Evolutionary conservation across 345 rosid species (phyloP).

Genomic region (Tarenaya hassleriana): DNA sequence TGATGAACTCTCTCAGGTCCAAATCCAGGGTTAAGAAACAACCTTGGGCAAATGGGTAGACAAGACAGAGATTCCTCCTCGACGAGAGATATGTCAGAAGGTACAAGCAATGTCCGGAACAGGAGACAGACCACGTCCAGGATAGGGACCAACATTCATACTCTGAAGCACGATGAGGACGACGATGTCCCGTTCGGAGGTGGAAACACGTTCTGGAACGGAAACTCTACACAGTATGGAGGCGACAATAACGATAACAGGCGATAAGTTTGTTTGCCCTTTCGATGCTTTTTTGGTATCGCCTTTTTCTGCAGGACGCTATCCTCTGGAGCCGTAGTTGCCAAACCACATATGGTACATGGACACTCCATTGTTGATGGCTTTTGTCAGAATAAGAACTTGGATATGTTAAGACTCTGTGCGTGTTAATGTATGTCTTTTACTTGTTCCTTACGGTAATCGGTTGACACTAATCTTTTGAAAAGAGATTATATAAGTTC

Average conservation of each 20-base stretch:
- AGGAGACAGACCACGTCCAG: slow-evolving; percentile 41
- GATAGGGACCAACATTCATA: slow-evolving; percentile 72
- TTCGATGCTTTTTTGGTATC: neutral
- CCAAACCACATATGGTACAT: too few relatives aligned
- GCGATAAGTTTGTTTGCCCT: slow-evolving; percentile 5
- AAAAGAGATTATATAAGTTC: too few relatives aligned
- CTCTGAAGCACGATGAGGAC: slow-evolving; percentile 53
- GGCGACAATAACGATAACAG: slow-evolving; percentile 33
- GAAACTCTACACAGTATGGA: slow-evolving; percentile 83
- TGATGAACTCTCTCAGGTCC: slow-evolving; percentile 36
- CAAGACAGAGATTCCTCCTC: slow-evolving; percentile 18
- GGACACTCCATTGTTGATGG: too few relatives aligned
- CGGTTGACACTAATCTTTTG: too few relatives aligned
- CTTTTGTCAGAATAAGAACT: too few relatives aligned
- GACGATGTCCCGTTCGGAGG: slow-evolving; percentile 52
- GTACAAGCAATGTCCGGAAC: slow-evolving; percentile 33
- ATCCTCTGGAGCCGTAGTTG: neutral
- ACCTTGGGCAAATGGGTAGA: slow-evolving; percentile 27
- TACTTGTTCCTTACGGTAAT: too few relatives aligned
- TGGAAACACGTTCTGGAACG: slow-evolving; percentile 81
- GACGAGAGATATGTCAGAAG: slow-evolving; percentile 25
- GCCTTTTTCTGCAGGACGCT: neutral
- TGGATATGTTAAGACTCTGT: too few relatives aligned
- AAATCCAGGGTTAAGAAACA: slow-evolving; percentile 34
- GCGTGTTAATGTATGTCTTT: too few relatives aligned